Percentiles rank a stretch among this genome's conserved stretches.
phyloP scores from a whole-genome alignment of 768 basidiomycete species.

The Hygrophoropsis aurantiaca region DNA sequence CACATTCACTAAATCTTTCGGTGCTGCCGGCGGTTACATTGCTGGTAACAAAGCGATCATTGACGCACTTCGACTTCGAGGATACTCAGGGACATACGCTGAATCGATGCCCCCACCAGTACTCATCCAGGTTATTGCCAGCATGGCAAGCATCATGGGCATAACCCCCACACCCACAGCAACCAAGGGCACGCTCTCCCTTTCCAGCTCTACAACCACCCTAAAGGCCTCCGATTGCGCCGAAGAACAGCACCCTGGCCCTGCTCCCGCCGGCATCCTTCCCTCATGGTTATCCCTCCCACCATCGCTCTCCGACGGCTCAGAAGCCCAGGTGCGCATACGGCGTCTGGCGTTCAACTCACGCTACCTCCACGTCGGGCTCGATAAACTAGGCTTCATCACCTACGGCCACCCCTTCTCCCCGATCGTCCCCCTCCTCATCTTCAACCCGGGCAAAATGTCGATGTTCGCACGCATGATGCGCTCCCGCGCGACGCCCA shows the following conservation, averaged over 20 bases:
- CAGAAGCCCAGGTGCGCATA: conserved; percentile 80
- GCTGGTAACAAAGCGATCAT: conserved; percentile 81
- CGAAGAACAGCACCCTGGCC: conserved; percentile 62
- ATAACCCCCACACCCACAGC: conserved; percentile 42
- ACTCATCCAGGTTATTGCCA: conserved; percentile 84
- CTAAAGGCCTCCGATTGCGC: conserved; percentile 30
- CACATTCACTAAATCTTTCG: conserved; percentile 95
- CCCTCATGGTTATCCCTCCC: conserved; percentile 83
- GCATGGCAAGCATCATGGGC: conserved; percentile 98
- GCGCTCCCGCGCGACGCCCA: conserved; percentile 71
- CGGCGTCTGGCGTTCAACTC: conserved; percentile 93
- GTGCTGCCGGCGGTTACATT: conserved; percentile 93
- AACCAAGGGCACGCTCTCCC: conserved; percentile 34
- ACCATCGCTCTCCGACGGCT: conserved; percentile 69
- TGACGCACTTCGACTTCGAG: conserved; percentile 75
- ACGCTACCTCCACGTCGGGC: conserved; percentile 83
- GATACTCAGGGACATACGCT: conserved; percentile 82
- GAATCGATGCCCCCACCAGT: conserved; percentile 92
- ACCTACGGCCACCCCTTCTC: conserved; percentile 90
- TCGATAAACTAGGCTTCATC: conserved; percentile 94
- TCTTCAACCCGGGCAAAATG: conserved; percentile 96
- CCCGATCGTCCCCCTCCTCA: conserved; percentile 88
- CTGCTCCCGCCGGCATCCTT: conserved; percentile 60
- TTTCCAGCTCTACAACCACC: conserved; percentile 27
- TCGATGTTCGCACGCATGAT: conserved; percentile 87